These are phyloP conservation scores for Penicillium thymicola DNA, from an alignment of 2,329 filamentous ascomycete species.

Conservation along the genomic window DNA sequence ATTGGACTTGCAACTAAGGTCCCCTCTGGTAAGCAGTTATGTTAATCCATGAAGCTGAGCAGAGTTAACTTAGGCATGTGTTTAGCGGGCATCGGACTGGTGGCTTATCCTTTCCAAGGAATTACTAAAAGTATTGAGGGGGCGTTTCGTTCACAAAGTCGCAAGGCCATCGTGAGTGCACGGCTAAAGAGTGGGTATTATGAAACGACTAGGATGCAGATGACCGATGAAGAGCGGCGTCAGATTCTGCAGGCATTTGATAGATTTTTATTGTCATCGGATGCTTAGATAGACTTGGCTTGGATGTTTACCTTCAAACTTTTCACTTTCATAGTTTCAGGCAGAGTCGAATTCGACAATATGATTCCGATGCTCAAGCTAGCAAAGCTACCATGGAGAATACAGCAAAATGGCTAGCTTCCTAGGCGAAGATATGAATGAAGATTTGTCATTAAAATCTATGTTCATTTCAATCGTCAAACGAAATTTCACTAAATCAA, in stretches of 20 bases:
- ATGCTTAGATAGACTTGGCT: background rate
- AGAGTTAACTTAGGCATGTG: background rate
- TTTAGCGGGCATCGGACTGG: conserved; percentile 21
- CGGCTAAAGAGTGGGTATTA: conserved; percentile 18
- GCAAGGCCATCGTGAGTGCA: conserved; percentile 18
- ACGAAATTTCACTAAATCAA: background rate
- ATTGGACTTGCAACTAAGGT: conserved; percentile 19
- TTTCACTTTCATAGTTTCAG: background rate
- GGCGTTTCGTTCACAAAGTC: conserved; percentile 17
- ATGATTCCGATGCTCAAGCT: background rate
- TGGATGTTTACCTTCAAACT: too few relatives aligned
- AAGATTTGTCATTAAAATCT: background rate
- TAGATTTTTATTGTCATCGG: conserved; percentile 7
- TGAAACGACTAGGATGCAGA: conserved; percentile 10
- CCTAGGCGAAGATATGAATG: too few relatives aligned
- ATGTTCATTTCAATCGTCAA: too few relatives aligned
- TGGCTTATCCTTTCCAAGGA: conserved; percentile 24
- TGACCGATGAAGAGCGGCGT: conserved; percentile 14
- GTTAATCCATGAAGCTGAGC: background rate
- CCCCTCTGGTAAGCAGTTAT: conserved; percentile 15
- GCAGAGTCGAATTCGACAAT: background rate
- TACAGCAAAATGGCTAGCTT: background rate
- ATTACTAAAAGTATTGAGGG: conserved; percentile 23
- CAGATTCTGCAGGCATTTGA: conserved; percentile 19
- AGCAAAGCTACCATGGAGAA: background rate